Percentiles rank a stretch among this genome's conserved stretches.
Evolutionary conservation across 2,329 filamentous ascomycete species (phyloP).

Genomic region (Cadophora sp.): DNA sequence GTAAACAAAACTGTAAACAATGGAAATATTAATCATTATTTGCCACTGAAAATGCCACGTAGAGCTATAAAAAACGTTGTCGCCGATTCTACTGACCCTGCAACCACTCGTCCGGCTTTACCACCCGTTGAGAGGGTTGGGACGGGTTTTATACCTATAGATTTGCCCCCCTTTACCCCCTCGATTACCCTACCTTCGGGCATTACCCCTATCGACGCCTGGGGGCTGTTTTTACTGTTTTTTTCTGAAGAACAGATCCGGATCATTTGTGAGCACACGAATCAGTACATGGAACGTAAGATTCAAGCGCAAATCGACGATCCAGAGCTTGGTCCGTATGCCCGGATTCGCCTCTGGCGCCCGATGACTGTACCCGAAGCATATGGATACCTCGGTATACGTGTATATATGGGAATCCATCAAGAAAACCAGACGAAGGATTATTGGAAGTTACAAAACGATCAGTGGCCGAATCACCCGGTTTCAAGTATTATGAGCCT

Average conservation of each 20-base stretch:
- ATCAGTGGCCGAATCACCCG: too few species aligned
- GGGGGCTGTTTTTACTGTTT: too few species aligned
- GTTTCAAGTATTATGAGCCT: too few species aligned
- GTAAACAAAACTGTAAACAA: background rate
- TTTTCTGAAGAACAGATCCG: too few species aligned
- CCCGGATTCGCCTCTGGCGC: background rate
- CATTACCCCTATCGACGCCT: background rate
- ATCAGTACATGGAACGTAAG: background rate
- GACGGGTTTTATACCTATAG: background rate
- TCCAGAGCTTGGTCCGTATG: background rate
- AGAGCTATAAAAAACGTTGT: too few species aligned
- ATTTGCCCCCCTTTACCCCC: background rate
- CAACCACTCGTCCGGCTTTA: background rate
- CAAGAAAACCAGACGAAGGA: background rate
- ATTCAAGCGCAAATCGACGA: background rate
- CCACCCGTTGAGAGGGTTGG: background rate
- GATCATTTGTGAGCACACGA: background rate
- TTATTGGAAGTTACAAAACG: background rate
- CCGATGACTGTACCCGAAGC: too few species aligned
- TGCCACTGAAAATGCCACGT: too few species aligned
- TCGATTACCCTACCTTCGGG: background rate
- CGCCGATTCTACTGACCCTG: too few species aligned
- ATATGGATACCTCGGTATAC: background rate
- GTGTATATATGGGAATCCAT: background rate
- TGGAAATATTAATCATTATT: background rate